phyloP scores from a whole-genome alignment of 305 asterid species.

The Vinca major region DNA sequence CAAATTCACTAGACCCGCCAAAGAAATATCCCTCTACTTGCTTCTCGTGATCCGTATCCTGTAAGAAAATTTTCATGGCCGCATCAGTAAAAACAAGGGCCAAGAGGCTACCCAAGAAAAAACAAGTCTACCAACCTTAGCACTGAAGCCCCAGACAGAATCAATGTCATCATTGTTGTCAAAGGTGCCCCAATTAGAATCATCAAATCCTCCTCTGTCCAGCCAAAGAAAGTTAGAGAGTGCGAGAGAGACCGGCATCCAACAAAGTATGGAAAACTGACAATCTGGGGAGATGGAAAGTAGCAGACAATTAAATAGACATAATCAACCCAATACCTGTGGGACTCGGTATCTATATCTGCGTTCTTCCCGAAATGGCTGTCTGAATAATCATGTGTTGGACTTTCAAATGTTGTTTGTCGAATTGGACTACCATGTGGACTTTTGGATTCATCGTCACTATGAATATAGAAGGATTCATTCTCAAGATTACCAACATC shows the following conservation, averaged over 20 bases:
- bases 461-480: constrained; percentile 43
- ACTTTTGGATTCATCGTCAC: constrained; percentile 81
- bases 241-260: constrained; percentile 10
- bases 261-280: constrained; percentile 4
- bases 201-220: constrained; percentile 77
- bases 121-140: constrained; percentile 47
- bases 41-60: constrained; percentile 66
- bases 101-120: no score
- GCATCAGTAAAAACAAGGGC: constrained; percentile 8
- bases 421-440: constrained; percentile 64
- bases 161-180: constrained; percentile 86
- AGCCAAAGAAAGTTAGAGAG: constrained; percentile 15
- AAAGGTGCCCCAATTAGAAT: constrained; percentile 74
- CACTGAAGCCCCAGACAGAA: constrained; percentile 93
- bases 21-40: constrained; percentile 58
- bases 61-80: constrained; percentile 17
- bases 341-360: constrained; percentile 59
- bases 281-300: constrained; percentile 13
- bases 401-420: constrained; percentile 47
- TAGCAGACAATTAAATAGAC: constrained; percentile 1
- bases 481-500: constrained; percentile 45
- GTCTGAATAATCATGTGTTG: constrained; percentile 50
- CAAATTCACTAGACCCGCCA: constrained; percentile 52
- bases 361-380: constrained; percentile 56
- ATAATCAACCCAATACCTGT: constrained; percentile 40